Evolutionary conservation across 1,284 basidiomycete species (phyloP).

Genomic region (Leccinum fallax): DNA sequence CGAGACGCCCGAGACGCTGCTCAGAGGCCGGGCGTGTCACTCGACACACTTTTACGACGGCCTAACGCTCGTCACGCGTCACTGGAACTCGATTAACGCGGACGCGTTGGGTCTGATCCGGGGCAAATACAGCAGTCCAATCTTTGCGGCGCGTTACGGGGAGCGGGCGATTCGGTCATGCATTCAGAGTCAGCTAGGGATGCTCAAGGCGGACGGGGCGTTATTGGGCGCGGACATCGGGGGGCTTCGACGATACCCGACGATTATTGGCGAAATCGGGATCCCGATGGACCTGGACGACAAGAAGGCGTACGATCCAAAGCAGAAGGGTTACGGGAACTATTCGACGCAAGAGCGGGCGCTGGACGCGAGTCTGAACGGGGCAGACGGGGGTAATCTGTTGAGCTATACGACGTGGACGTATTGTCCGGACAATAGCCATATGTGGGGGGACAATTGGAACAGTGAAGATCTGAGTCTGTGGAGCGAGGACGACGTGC

Average conservation of each 20-base stretch:
- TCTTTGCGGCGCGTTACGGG: constrained; percentile 76
- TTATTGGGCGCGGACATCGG: constrained; percentile 46
- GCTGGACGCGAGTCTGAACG: constrained; percentile 91
- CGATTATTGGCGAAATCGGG: constrained; percentile 95
- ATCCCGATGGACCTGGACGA: constrained; percentile 92
- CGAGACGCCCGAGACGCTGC: constrained; percentile 54
- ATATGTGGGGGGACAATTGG: constrained; percentile 95
- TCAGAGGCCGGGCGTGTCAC: constrained; percentile 76
- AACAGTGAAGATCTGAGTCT: constrained; percentile 94
- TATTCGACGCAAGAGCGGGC: constrained; percentile 83
- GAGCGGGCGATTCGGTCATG: constrained; percentile 81
- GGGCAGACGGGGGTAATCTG: constrained; percentile 80
- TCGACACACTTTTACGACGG: constrained; percentile 97
- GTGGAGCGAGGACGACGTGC: constrained; percentile 74
- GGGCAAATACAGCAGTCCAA: constrained; percentile 79
- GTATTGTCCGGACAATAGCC: constrained; percentile 79
- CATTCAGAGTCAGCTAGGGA: constrained; percentile 82
- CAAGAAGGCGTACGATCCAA: constrained; percentile 75
- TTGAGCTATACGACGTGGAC: constrained; percentile 92
- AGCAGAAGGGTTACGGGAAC: constrained; percentile 60
- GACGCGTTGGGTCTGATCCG: constrained; percentile 91
- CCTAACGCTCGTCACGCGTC: constrained; percentile 78
- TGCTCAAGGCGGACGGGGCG: constrained; percentile 72
- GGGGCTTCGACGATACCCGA: constrained; percentile 64
- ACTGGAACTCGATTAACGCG: constrained; percentile 98